Conservation (phyloP, 441 rosid species). For the Macaranga tanarius region DNA sequence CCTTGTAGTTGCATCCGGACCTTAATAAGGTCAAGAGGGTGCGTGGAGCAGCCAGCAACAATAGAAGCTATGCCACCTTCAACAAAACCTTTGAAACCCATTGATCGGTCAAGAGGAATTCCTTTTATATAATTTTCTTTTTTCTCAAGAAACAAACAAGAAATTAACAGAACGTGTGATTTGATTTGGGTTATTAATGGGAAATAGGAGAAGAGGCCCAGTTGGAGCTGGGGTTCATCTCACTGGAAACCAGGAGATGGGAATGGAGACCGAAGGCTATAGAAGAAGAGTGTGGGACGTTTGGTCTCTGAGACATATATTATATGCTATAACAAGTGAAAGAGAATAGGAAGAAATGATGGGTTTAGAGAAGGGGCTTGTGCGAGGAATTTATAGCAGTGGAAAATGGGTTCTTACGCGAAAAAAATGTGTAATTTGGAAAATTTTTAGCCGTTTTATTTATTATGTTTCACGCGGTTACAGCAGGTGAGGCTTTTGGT, state of each 20-base stretch:
- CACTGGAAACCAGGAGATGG: slow-evolving; percentile 60
- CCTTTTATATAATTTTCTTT: neutral
- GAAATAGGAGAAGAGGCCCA: neutral
- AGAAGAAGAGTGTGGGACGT: slow-evolving; percentile 62
- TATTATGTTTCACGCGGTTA: neutral
- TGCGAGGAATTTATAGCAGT: slow-evolving; percentile 3
- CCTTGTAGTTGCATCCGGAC: slow-evolving; percentile 75
- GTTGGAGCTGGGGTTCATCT: slow-evolving; percentile 27
- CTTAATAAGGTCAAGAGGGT: slow-evolving; percentile 61
- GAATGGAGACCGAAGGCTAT: slow-evolving; percentile 61
- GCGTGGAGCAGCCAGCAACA: slow-evolving; percentile 55
- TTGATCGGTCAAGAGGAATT: too few relatives aligned
- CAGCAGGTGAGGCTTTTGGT: too few relatives aligned
- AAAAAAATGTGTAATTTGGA: neutral
- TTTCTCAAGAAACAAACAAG: too few relatives aligned
- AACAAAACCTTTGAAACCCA: slow-evolving; percentile 58
- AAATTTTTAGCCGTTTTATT: neutral
- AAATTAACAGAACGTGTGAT: too few relatives aligned
- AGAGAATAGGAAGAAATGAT: neutral
- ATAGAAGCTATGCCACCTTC: slow-evolving; percentile 64
- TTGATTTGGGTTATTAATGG: too few relatives aligned
- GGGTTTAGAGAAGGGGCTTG: too few relatives aligned
- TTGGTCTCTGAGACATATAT: slow-evolving; percentile 60
- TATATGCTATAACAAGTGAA: neutral
- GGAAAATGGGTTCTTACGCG: neutral